Evolutionary conservation across 495 filamentous ascomycete species (phyloP).

Genomic region (Bryoglossum gracile): DNA sequence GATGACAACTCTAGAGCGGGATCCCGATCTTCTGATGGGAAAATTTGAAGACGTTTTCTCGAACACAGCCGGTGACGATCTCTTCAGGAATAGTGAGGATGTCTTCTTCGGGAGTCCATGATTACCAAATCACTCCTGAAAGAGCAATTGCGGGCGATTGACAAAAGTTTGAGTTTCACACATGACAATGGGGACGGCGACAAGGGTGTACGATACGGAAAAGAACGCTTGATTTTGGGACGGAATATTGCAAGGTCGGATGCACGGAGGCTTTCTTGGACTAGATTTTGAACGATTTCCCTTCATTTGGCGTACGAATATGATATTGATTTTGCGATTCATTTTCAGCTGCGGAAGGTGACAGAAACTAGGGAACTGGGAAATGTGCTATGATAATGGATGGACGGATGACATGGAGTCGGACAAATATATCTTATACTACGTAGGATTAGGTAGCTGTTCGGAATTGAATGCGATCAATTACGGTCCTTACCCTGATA

Average conservation of each 20-base stretch:
- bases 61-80: slow-evolving; percentile 29
- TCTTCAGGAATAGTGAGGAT: slow-evolving; percentile 36
- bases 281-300: slow-evolving; percentile 1
- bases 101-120: slow-evolving; percentile 31
- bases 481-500: not conserved
- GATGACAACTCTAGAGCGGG: slow-evolving; percentile 32
- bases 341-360: not conserved
- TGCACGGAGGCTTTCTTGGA: not conserved
- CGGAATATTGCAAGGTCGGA: no score
- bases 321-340: not conserved
- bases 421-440: not conserved
- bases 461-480: not conserved
- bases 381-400: not conserved
- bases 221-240: not conserved
- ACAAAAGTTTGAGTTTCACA: not conserved
- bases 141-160: not conserved
- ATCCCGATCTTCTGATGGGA: slow-evolving; percentile 35
- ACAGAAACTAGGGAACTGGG: no score
- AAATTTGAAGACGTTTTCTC: slow-evolving; percentile 41
- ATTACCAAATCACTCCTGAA: not conserved
- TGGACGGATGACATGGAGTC: not conserved
- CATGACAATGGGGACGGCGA: not conserved
- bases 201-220: not conserved
- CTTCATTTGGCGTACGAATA: slow-evolving; percentile 10
- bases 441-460: slow-evolving; percentile 1